Percentiles rank a stretch among this genome's conserved stretches.
phyloP scores from a whole-genome alignment of 129 eudicot species.

The Mikania micrantha region DNA sequence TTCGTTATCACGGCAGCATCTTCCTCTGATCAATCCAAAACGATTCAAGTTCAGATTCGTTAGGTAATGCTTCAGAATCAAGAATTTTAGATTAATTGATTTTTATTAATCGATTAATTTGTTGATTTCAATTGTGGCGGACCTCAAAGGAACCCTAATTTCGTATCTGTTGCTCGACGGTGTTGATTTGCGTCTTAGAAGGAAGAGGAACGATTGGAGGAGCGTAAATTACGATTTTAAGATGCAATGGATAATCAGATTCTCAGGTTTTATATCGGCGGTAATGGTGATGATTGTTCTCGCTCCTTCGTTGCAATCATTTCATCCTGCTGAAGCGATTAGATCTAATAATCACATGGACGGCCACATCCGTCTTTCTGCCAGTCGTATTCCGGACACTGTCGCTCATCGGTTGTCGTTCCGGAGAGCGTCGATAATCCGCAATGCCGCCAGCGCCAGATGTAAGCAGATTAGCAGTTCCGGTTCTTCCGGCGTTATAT shows the following conservation, averaged over 20 bases:
- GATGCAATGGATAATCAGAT: slow-evolving; percentile 79
- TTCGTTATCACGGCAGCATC: slow-evolving; percentile 27
- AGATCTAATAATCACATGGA: slow-evolving; percentile 34
- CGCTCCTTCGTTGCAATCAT: slow-evolving; percentile 76
- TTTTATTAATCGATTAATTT: not conserved
- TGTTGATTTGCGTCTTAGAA: slow-evolving; percentile 19
- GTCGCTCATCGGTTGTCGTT: slow-evolving; percentile 23
- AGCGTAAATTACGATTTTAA: slow-evolving; percentile 7
- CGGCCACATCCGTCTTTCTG: slow-evolving; percentile 12
- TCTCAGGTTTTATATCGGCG: slow-evolving; percentile 67
- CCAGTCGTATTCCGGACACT: not conserved
- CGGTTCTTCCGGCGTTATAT: slow-evolving; percentile 21
- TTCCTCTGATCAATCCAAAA: not conserved
- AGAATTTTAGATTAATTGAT: not conserved
- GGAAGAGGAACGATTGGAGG: slow-evolving; percentile 17
- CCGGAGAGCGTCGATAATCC: slow-evolving; percentile 43
- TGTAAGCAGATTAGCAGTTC: slow-evolving; percentile 28
- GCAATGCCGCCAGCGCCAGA: slow-evolving; percentile 41
- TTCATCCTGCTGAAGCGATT: slow-evolving; percentile 95
- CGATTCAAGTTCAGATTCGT: slow-evolving; percentile 4
- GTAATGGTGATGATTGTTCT: slow-evolving; percentile 66
- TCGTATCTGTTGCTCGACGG: slow-evolving; percentile 12
- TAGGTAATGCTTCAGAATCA: not conserved
- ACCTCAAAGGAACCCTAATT: slow-evolving; percentile 46
- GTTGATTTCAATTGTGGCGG: slow-evolving; percentile 43